These are phyloP conservation scores for Lippia alba DNA, from an alignment of 305 asterid genomes.

Conservation along the genomic window DNA sequence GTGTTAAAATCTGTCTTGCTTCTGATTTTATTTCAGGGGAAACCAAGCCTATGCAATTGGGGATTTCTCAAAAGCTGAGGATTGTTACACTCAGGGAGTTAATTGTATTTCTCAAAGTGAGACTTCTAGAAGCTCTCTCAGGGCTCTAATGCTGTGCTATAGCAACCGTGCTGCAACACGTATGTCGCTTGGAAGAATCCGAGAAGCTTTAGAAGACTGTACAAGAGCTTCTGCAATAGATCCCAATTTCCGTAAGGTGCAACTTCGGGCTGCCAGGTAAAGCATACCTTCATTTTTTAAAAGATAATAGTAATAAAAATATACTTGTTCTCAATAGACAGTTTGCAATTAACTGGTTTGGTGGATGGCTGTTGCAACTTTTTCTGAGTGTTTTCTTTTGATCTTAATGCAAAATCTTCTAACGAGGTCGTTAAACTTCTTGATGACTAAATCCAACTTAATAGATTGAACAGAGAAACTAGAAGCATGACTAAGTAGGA, in stretches of 20 bases:
- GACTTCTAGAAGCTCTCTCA: constrained; percentile 73
- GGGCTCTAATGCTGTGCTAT: constrained; percentile 86
- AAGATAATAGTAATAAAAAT: no score
- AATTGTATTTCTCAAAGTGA: constrained; percentile 69
- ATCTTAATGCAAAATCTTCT: no score
- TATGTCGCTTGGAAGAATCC: constrained; percentile 88
- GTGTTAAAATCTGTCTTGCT: constrained; percentile 21
- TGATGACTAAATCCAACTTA: no score
- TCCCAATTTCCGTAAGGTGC: constrained; percentile 83
- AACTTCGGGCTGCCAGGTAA: constrained; percentile 97
- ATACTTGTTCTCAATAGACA: no score
- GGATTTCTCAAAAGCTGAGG: constrained; percentile 87
- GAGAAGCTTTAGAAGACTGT: constrained; percentile 94
- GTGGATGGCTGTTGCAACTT: no score
- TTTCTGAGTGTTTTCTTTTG: no score
- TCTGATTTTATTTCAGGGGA: constrained; percentile 71
- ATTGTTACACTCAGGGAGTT: constrained; percentile 81
- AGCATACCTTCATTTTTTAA: constrained; percentile 31
- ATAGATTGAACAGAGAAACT: no score
- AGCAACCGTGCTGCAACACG: constrained; percentile 99
- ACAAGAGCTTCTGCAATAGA: constrained; percentile 73
- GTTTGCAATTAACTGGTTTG: no score
- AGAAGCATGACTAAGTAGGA: constrained; percentile 1
- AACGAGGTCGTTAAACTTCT: no score
- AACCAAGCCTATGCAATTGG: constrained; percentile 93